phyloP scores from a whole-genome alignment of 1,284 basidiomycete species.

The Fistulina hepatica region DNA sequence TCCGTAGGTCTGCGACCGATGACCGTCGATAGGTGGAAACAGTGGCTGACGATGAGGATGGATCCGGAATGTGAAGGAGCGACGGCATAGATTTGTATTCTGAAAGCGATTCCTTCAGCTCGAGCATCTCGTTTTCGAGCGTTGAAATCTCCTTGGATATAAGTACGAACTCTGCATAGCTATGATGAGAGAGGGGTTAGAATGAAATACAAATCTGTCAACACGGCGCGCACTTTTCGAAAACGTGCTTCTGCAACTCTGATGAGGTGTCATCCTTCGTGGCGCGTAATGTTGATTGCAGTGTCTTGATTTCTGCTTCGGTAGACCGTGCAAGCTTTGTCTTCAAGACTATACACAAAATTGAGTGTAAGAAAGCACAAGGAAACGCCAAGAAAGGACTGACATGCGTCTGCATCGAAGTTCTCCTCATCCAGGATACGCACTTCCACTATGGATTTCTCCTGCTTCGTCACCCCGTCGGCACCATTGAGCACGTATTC shows the following conservation, averaged over 20 bases:
- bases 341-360: slow-evolving; percentile 47
- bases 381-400: slow-evolving; percentile 21
- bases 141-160: slow-evolving; percentile 96
- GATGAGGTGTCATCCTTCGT: slow-evolving; percentile 56
- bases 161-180: slow-evolving; percentile 92
- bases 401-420: slow-evolving; percentile 77
- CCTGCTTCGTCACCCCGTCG: slow-evolving; percentile 30
- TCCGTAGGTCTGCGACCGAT: slow-evolving; percentile 85
- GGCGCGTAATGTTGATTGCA: slow-evolving; percentile 59
- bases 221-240: slow-evolving; percentile 61
- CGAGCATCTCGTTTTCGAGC: slow-evolving; percentile 96
- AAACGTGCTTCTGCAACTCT: slow-evolving; percentile 76
- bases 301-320: slow-evolving; percentile 60
- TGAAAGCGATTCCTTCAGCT: slow-evolving; percentile 86
- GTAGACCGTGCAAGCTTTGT: slow-evolving; percentile 71
- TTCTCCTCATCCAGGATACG: slow-evolving; percentile 59
- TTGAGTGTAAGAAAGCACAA: slow-evolving; percentile 6
- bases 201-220: slow-evolving; percentile 3
- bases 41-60: slow-evolving; percentile 38
- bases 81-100: slow-evolving; percentile 96
- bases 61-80: slow-evolving; percentile 81
- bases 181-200: slow-evolving; percentile 27
- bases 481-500: slow-evolving; percentile 25
- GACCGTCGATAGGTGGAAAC: slow-evolving; percentile 63
- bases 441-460: slow-evolving; percentile 48